phyloP scores from a whole-genome alignment of 345 rosid genomes.

The Ceriops zippeliana region DNA sequence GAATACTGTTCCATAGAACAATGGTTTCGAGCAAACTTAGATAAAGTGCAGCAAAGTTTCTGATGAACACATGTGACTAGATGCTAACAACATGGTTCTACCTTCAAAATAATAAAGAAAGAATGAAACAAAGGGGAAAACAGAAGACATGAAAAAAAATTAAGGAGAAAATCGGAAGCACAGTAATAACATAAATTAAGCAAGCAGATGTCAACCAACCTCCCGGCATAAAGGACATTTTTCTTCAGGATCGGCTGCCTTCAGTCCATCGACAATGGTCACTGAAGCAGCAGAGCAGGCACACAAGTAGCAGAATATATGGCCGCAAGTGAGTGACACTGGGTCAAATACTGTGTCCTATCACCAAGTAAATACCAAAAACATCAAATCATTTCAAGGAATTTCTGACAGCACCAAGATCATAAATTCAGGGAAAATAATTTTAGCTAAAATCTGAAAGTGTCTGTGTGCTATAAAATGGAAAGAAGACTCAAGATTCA shows the following conservation, averaged over 20 bases:
- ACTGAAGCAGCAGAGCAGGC: slow-evolving; percentile 96
- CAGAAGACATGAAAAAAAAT: neutral
- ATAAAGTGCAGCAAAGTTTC: too few species aligned
- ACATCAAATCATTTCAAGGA: neutral
- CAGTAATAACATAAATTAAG: neutral
- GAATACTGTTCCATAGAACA: too few species aligned
- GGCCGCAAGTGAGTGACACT: slow-evolving; percentile 81
- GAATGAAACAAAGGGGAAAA: neutral
- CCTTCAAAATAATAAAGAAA: neutral
- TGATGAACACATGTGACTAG: too few species aligned
- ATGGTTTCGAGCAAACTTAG: too few species aligned
- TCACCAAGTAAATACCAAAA: slow-evolving; percentile 8
- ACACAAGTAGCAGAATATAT: slow-evolving; percentile 88
- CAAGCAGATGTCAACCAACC: slow-evolving; percentile 36
- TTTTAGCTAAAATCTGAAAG: too few species aligned
- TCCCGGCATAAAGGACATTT: slow-evolving; percentile 89
- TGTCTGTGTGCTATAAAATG: too few species aligned
- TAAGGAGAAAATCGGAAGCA: neutral
- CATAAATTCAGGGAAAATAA: neutral
- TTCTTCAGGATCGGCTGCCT: slow-evolving; percentile 53
- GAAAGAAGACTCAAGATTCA: too few species aligned
- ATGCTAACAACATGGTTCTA: neutral
- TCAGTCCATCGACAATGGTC: slow-evolving; percentile 66
- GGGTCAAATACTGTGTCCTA: slow-evolving; percentile 95
- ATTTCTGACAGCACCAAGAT: neutral